Evolutionary conservation across 495 filamentous ascomycete genomes (phyloP), one percentile per base, ranked within the genome.

Genomic region (Xylaria scruposa): DNA sequence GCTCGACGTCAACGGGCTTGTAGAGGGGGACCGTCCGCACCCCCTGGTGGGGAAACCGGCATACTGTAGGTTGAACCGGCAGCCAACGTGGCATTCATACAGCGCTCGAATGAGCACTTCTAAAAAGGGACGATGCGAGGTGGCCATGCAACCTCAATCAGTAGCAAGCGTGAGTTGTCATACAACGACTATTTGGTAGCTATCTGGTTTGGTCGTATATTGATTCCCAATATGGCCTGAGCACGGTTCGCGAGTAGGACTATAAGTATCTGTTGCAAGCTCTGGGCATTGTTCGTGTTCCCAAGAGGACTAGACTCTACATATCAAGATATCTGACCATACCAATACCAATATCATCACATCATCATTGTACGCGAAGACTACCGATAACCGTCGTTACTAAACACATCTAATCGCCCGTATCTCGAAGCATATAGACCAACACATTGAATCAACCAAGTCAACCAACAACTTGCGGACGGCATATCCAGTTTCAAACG

Each of bases 131-230:
- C 70, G 75, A 69, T 72, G 77, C 68, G 71, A 78, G 77, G 72
- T 79, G 77, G 77, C 76, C 77, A 79, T 79, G 77, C 77, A 79
- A 79, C 77, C 77, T 76, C 73, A 78, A 79, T 78, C 74, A 78
- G 72, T 70, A 78, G 76, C 70, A 72, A 72, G 76, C 74, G 71
- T 79, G 77, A 75, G 75, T 77, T 79, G 77, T 79, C 76, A 70
- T 64, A 64, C 59, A 70, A 73, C 72, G 65, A 71, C 75, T 77
- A 72, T 65, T 76, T 70, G 70, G 44, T 36, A 72, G 70, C 63
- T 72, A 71, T 76, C 75, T 73, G 74, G 71, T 74, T 66, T 72
- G 73, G 72, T 31, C 29, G 71, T 70, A 74, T 72, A 72, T 70
- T 77, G 68, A 71, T 71, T 66, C 70, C 73, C 75, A 77, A 72